Percentiles rank a stretch among this genome's conserved stretches.
phyloP scores from a whole-genome alignment of 257 asterid genomes.

The Anisodus tanguticus region DNA sequence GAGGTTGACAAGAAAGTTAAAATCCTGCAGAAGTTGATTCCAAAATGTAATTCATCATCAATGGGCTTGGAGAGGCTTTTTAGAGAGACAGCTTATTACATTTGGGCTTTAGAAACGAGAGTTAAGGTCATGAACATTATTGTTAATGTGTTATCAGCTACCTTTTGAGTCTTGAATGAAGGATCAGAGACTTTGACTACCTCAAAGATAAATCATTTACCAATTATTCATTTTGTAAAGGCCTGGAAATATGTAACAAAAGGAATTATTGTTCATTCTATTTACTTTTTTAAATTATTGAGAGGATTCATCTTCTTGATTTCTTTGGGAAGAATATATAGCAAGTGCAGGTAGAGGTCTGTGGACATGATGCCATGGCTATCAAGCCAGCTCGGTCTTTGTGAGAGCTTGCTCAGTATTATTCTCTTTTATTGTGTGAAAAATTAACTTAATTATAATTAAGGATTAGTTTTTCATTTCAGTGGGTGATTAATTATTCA shows the following conservation, averaged over 20 bases:
- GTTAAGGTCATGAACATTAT: conserved; percentile 61
- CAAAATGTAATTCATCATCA: conserved; percentile 49
- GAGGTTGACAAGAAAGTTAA: too few relatives aligned
- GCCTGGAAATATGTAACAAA: background rate
- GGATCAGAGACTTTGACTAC: too few relatives aligned
- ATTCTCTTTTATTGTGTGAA: conserved; percentile 8
- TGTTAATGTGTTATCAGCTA: conserved; percentile 46
- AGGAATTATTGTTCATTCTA: background rate
- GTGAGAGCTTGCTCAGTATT: conserved; percentile 6
- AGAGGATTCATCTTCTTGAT: background rate
- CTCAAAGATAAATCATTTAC: too few relatives aligned
- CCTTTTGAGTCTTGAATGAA: too few relatives aligned
- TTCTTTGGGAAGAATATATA: background rate
- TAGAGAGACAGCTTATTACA: conserved; percentile 63
- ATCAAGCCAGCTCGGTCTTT: conserved; percentile 6
- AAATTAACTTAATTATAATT: background rate
- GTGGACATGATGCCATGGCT: background rate
- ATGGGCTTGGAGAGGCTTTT: conserved; percentile 55
- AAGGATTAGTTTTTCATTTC: background rate
- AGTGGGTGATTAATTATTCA: background rate
- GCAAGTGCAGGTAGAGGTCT: conserved; percentile 3
- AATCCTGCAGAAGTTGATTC: conserved; percentile 58
- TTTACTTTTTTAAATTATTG: background rate
- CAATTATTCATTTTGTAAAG: too few relatives aligned
- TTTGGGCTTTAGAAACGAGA: conserved; percentile 56